Percentiles rank a stretch among this genome's conserved stretches.
Conservation (phyloP, 2,329 filamentous ascomycete species). For the Aspergillus aculeatus region DNA sequence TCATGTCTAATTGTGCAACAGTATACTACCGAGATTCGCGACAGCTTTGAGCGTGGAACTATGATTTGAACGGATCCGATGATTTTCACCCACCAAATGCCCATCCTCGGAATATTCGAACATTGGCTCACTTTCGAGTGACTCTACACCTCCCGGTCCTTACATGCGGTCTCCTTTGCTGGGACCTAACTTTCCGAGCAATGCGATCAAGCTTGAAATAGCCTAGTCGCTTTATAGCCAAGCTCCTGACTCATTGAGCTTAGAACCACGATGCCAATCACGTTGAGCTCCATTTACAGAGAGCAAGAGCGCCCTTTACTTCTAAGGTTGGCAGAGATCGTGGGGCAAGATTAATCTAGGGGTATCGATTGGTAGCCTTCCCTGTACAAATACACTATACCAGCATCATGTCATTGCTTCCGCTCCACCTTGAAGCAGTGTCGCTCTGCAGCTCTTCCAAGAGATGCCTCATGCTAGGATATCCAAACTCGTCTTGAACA, state of each 20-base stretch:
- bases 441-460: background rate
- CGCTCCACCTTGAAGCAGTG: background rate
- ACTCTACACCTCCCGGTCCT: background rate
- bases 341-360: background rate
- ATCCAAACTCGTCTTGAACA: background rate
- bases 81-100: slow-evolving; percentile 19
- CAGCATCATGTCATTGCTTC: background rate
- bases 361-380: background rate
- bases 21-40: slow-evolving; percentile 94
- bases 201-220: background rate
- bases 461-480: background rate
- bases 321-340: background rate
- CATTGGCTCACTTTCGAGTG: background rate
- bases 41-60: slow-evolving; percentile 95
- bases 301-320: background rate
- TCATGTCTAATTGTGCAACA: slow-evolving; percentile 29
- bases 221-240: background rate
- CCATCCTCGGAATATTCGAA: background rate
- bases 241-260: background rate
- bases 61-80: slow-evolving; percentile 66
- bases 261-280: background rate
- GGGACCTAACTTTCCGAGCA: background rate
- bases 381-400: background rate
- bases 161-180: background rate
- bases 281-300: background rate